Evolutionary conservation across 371 early-diverging fungal genomes (phyloP).

Genomic region (Rhizopus sp.): DNA sequence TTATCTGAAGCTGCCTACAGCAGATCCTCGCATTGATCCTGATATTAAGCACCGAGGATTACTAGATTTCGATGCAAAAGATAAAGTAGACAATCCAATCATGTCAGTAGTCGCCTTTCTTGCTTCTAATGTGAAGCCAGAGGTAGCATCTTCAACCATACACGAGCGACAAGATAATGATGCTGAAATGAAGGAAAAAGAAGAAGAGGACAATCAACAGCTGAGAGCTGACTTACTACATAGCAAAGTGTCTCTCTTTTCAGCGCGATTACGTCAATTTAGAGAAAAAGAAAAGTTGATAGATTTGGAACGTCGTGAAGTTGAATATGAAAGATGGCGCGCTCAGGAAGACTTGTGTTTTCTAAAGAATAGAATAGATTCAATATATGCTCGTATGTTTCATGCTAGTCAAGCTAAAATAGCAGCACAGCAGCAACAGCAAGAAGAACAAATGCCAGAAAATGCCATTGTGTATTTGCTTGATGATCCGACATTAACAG

Average conservation of each 20-base stretch:
- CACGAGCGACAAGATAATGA: neutral
- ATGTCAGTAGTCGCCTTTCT: conserved; percentile 95
- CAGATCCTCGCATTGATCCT: conserved; percentile 71
- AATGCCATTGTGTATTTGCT: conserved; percentile 6
- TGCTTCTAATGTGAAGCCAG: conserved; percentile 92
- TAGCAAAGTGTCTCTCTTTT: conserved; percentile 74
- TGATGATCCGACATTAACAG: conserved; percentile 8
- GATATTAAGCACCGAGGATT: conserved; percentile 42
- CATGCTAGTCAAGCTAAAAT: conserved; percentile 17
- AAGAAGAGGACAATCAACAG: conserved; percentile 4
- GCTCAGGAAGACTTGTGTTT: conserved; percentile 16
- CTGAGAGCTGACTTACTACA: conserved; percentile 60
- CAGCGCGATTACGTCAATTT: conserved; percentile 81
- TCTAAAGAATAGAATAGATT: conserved; percentile 21
- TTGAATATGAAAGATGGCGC: conserved; percentile 76
- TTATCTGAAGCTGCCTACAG: conserved; percentile 39
- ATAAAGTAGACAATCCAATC: conserved; percentile 90
- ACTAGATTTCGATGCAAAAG: conserved; percentile 57
- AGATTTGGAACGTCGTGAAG: conserved; percentile 67
- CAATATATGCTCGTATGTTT: conserved; percentile 25
- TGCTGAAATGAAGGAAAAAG: neutral
- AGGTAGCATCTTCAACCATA: conserved; percentile 84
- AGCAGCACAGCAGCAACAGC: conserved; percentile 12
- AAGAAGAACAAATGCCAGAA: conserved; percentile 27
- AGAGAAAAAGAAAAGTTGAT: conserved; percentile 62